Conservation (phyloP, 306 rosid genomes). For the Lathyrus oleraceus region DNA sequence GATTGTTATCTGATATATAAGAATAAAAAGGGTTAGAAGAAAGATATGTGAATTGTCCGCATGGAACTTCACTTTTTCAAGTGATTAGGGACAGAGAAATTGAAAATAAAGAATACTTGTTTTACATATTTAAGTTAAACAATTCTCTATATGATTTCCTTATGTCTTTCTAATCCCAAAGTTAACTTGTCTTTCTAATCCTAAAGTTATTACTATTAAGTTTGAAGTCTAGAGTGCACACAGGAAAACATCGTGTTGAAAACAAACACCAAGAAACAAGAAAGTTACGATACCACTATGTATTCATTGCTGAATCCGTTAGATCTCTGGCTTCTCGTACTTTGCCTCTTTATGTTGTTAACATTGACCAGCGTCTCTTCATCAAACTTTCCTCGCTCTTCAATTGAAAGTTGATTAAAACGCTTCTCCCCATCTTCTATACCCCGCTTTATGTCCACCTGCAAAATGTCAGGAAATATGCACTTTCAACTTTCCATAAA, state of each 20-base stretch:
- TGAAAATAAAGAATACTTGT: conserved; percentile 11
- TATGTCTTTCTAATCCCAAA: neutral
- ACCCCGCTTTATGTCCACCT: conserved; percentile 83
- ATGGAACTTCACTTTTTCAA: conserved; percentile 10
- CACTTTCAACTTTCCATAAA: conserved; percentile 18
- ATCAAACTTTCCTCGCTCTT: conserved; percentile 97
- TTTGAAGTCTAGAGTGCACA: conserved; percentile 1
- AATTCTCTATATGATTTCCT: neutral
- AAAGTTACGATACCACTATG: conserved; percentile 74
- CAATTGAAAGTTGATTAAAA: conserved; percentile 94
- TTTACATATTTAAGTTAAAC: neutral
- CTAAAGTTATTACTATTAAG: neutral
- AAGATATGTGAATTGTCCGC: conserved; percentile 7
- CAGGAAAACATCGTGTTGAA: conserved; percentile 9
- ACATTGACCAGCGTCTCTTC: conserved; percentile 97
- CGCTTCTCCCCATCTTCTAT: conserved; percentile 89
- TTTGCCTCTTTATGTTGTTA: conserved; percentile 78
- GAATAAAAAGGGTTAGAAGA: conserved; percentile 28
- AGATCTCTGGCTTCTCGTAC: conserved; percentile 69
- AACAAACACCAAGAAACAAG: neutral
- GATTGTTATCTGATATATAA: conserved; percentile 67
- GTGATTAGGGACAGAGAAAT: neutral
- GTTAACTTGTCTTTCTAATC: too few relatives aligned
- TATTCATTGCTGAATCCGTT: conserved; percentile 94
- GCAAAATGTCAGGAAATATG: conserved; percentile 36